phyloP scores from a whole-genome alignment of 352 stramenopile genomes.

The Phytopythium litorale region DNA sequence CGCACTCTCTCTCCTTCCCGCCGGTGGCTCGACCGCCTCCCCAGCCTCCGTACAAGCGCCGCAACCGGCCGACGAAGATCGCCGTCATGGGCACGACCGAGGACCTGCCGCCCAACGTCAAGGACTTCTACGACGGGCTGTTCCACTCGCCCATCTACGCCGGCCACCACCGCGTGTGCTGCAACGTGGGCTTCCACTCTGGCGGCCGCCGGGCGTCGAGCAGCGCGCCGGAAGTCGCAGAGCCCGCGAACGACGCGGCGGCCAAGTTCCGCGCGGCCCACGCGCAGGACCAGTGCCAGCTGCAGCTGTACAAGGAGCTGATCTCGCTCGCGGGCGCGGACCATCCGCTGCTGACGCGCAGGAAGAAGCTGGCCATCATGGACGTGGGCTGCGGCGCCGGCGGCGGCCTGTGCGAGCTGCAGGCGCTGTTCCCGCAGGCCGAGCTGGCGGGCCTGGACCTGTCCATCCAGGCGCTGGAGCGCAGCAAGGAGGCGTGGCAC shows the following conservation, averaged over 20 bases:
- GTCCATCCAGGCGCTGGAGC: constrained; percentile 59
- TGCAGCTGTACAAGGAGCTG: constrained; percentile 61
- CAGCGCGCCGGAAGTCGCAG: constrained; percentile 11
- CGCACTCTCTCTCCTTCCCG: neutral
- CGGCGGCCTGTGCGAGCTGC: constrained; percentile 57
- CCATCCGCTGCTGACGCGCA: constrained; percentile 14
- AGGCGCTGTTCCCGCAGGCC: constrained; percentile 49
- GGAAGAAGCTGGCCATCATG: constrained; percentile 37
- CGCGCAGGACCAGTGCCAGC: constrained; percentile 35
- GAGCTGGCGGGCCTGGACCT: constrained; percentile 52
- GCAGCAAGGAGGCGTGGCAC: constrained; percentile 63
- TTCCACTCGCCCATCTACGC: constrained; percentile 69
- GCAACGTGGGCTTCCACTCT: constrained; percentile 62
- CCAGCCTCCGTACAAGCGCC: neutral
- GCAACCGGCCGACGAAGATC: neutral
- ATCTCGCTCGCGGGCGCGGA: constrained; percentile 31
- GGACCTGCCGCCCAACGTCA: constrained; percentile 27
- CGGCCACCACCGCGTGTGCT: constrained; percentile 59
- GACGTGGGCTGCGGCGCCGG: constrained; percentile 65
- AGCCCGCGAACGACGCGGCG: constrained; percentile 8
- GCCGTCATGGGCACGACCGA: constrained; percentile 5
- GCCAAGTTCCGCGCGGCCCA: constrained; percentile 29
- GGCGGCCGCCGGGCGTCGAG: constrained; percentile 14
- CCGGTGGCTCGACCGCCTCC: neutral
- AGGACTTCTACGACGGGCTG: constrained; percentile 74